Conservation (phyloP, 768 basidiomycete genomes). For the Mycena alexandri region DNA sequence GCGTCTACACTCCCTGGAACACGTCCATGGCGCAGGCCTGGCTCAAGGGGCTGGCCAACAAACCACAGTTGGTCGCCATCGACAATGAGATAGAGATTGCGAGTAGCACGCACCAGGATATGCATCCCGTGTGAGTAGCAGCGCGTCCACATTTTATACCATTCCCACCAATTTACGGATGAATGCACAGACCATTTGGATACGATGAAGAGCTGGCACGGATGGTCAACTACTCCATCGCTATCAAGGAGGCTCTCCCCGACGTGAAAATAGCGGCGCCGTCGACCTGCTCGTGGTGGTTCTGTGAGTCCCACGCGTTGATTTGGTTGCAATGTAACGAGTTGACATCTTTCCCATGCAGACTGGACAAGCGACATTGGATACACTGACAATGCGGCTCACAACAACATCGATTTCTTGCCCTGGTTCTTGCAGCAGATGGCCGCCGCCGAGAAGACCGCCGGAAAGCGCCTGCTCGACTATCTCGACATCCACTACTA, state of each 20-base stretch:
- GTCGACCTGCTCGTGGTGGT: slow-evolving; percentile 39
- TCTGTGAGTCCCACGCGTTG: slow-evolving; percentile 20
- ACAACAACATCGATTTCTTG: slow-evolving; percentile 65
- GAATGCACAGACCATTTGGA: slow-evolving; percentile 50
- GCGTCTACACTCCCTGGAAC: slow-evolving; percentile 63
- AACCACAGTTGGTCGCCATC: slow-evolving; percentile 61
- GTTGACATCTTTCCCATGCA: too few relatives aligned
- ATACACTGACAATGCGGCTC: slow-evolving; percentile 62
- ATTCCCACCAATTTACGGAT: neutral
- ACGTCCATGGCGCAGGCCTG: slow-evolving; percentile 56
- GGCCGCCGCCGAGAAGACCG: slow-evolving; percentile 50
- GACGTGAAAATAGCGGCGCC: slow-evolving; percentile 36
- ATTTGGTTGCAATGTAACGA: too few relatives aligned
- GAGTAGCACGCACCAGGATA: slow-evolving; percentile 65
- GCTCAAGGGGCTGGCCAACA: slow-evolving; percentile 60
- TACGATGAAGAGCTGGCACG: slow-evolving; percentile 67
- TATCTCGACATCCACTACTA: slow-evolving; percentile 71
- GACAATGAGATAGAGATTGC: slow-evolving; percentile 74
- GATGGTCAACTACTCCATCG: slow-evolving; percentile 54
- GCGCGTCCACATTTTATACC: neutral
- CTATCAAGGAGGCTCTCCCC: slow-evolving; percentile 36
- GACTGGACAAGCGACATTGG: slow-evolving; percentile 68
- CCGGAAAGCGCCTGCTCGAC: slow-evolving; percentile 62
- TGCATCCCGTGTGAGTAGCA: slow-evolving; percentile 60
- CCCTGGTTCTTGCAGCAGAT: slow-evolving; percentile 69